These are phyloP conservation scores for Zelopaecilomyces penicillatus DNA, from an alignment of 2,329 filamentous ascomycete genomes.

Conservation along the genomic window DNA sequence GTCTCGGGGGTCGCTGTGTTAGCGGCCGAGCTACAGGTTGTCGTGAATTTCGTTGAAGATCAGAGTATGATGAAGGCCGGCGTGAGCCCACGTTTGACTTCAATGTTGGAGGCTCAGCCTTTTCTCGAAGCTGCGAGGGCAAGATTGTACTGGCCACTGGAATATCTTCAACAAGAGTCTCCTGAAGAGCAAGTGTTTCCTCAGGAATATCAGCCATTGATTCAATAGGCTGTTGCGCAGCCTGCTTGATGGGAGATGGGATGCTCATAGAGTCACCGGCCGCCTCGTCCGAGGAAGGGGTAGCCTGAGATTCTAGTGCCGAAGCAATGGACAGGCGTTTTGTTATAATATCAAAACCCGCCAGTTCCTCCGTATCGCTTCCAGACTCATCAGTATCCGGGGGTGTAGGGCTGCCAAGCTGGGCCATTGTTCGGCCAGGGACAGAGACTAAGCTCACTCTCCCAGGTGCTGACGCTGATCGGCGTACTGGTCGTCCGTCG, in stretches of 20 bases:
- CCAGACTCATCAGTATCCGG: conserved; percentile 42
- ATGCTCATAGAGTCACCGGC: no score
- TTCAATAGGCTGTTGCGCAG: no score
- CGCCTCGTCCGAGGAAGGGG: background rate
- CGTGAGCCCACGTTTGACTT: no score
- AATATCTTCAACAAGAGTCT: no score
- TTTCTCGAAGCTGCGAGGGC: no score
- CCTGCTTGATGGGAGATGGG: no score
- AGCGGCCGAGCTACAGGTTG: conserved; percentile 29
- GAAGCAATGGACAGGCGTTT: background rate
- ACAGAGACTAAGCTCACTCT: conserved; percentile 29
- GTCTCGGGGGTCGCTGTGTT: conserved; percentile 46
- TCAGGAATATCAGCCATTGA: no score
- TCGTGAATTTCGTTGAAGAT: conserved; percentile 12
- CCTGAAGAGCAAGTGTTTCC: no score
- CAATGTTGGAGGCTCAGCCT: no score
- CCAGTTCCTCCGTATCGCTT: conserved; percentile 19
- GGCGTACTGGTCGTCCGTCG: background rate
- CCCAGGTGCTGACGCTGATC: conserved; percentile 1
- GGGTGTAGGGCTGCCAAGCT: conserved; percentile 45
- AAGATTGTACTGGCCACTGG: no score
- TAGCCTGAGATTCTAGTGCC: background rate
- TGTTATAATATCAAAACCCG: background rate
- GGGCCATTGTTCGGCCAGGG: conserved; percentile 18
- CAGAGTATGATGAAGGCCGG: background rate